A percentile compares a stretch with the other conserved stretches of the same genome.
Evolutionary conservation across 1,284 basidiomycete genomes (phyloP).

Genomic region (Athelia sp.): DNA sequence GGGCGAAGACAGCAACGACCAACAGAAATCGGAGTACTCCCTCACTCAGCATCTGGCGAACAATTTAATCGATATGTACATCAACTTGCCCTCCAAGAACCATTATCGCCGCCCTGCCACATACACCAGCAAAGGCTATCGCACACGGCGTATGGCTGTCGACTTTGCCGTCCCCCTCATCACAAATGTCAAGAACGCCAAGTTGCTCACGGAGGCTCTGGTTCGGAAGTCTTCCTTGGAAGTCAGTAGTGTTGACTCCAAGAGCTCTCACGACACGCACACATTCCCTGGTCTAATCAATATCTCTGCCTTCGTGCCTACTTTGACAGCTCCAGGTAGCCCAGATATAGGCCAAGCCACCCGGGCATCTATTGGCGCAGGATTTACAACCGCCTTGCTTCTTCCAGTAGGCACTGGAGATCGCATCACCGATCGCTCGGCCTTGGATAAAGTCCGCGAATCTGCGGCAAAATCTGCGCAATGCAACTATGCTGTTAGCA

Average conservation of each 20-base stretch:
- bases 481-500: constrained; percentile 83
- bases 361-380: constrained; percentile 79
- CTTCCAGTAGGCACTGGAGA: constrained; percentile 66
- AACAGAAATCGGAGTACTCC: constrained; percentile 94
- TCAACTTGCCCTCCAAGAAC: constrained; percentile 98
- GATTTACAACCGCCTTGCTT: constrained; percentile 82
- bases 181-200: constrained; percentile 99
- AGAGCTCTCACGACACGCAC: constrained; percentile 90
- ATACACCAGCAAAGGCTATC: constrained; percentile 96
- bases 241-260: constrained; percentile 89
- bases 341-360: constrained; percentile 68
- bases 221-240: constrained; percentile 86
- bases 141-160: constrained; percentile 97
- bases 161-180: constrained; percentile 97
- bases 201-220: constrained; percentile 93
- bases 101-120: constrained; percentile 95
- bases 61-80: constrained; percentile 97
- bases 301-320: constrained; percentile 85
- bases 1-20: constrained; percentile 65
- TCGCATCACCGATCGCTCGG: constrained; percentile 61
- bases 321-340: constrained; percentile 54
- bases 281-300: constrained; percentile 93
- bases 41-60: constrained; percentile 93
- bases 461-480: constrained; percentile 64
- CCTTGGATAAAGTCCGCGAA: constrained; percentile 65